These are phyloP conservation scores for Stromatinia cepivora DNA, from an alignment of 2,329 filamentous ascomycete species.

Conservation along the genomic window DNA sequence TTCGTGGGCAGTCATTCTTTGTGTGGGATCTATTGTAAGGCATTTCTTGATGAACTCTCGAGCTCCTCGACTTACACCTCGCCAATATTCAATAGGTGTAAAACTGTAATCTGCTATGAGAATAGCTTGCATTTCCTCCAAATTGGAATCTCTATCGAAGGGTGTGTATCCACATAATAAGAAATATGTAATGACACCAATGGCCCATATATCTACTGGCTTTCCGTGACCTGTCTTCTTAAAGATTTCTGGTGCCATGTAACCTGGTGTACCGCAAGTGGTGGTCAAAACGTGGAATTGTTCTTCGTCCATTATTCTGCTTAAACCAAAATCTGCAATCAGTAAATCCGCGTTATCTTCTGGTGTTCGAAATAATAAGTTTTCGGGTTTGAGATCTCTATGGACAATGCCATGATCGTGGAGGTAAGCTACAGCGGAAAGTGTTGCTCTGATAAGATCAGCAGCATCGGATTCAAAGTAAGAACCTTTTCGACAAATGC, in stretches of 20 bases:
- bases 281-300: conserved; percentile 97
- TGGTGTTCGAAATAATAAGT: conserved; percentile 91
- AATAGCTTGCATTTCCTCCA: conserved; percentile 99
- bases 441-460: conserved; percentile 88
- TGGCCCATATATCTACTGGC: conserved; percentile 96
- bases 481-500: conserved; percentile 96
- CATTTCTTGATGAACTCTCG: conserved; percentile 92
- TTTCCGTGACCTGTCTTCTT: conserved; percentile 98
- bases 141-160: conserved; percentile 94
- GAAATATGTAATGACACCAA: conserved; percentile 98
- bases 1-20: conserved; percentile 88
- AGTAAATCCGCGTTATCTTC: conserved; percentile 97
- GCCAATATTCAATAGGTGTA: conserved; percentile 94
- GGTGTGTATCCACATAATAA: conserved; percentile 96
- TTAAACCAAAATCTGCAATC: conserved; percentile 95
- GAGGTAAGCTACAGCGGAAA: conserved; percentile 96
- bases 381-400: conserved; percentile 96
- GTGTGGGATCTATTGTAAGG: conserved; percentile 82
- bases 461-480: conserved; percentile 98
- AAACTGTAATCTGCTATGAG: conserved; percentile 95
- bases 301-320: conserved; percentile 97
- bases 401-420: conserved; percentile 99
- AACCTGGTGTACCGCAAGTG: conserved; percentile 95
- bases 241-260: conserved; percentile 99
- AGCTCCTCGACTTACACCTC: conserved; percentile 80